Percentiles rank a stretch among this genome's conserved stretches.
Conservation (phyloP, 768 basidiomycete genomes). For the Pisolithus albus region DNA sequence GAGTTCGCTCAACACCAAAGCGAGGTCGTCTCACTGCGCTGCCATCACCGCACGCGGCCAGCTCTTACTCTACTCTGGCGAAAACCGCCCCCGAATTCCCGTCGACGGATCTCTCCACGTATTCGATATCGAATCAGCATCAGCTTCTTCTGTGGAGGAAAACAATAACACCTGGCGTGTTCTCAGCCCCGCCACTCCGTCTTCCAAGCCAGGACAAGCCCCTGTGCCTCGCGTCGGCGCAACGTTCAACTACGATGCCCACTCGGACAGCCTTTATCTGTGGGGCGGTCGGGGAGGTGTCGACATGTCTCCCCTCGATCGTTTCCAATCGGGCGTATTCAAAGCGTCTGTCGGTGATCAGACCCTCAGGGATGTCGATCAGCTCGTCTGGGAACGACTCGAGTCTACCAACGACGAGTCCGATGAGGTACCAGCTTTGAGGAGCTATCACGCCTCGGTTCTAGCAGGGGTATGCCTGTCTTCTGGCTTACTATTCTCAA, state of each 20-base stretch:
- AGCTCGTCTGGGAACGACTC: constrained; percentile 27
- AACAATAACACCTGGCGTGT: constrained; percentile 11
- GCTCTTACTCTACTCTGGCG: constrained; percentile 37
- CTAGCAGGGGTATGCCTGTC: constrained; percentile 19
- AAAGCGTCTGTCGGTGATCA: constrained; percentile 12
- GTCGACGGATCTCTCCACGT: constrained; percentile 30
- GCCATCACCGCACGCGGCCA: constrained; percentile 22
- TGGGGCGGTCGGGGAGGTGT: constrained; percentile 43
- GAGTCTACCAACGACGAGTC: constrained; percentile 19
- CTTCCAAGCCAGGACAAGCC: not conserved
- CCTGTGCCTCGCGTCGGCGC: constrained; percentile 21
- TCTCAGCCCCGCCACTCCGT: constrained; percentile 17
- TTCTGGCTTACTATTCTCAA: not conserved
- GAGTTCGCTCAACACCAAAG: constrained; percentile 10
- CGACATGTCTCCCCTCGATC: constrained; percentile 31
- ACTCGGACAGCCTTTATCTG: constrained; percentile 26
- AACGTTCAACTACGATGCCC: constrained; percentile 13
- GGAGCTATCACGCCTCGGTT: constrained; percentile 33
- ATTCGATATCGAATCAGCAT: constrained; percentile 14
- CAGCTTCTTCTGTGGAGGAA: not conserved
- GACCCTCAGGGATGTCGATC: not conserved
- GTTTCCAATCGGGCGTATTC: constrained; percentile 26
- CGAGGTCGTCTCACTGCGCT: constrained; percentile 39
- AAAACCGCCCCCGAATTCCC: constrained; percentile 36
- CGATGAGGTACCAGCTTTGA: constrained; percentile 23